Evolutionary conservation across 306 rosid species (phyloP).

Genomic region (Prunus salicina): DNA sequence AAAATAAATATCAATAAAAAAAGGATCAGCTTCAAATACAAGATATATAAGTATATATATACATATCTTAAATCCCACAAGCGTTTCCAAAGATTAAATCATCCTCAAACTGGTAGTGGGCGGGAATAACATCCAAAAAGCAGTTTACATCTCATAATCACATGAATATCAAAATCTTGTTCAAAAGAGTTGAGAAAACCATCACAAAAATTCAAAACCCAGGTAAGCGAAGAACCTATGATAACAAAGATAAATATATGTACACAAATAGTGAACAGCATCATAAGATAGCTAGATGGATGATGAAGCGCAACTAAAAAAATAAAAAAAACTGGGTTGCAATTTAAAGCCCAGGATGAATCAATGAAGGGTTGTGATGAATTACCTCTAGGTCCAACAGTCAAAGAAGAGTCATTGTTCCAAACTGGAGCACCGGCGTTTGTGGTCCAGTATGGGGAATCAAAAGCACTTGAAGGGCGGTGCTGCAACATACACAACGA

Average conservation of each 20-base stretch:
- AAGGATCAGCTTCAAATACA: not conserved
- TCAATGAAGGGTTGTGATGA: not conserved
- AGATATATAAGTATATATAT: not conserved
- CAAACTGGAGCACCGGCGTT: conserved; percentile 87
- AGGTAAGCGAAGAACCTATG: not conserved
- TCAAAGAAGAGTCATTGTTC: conserved; percentile 71
- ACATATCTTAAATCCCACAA: too few species aligned
- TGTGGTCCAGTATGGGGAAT: conserved; percentile 81
- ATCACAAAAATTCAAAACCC: not conserved
- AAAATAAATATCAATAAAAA: not conserved
- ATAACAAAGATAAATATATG: not conserved
- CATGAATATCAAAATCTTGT: not conserved
- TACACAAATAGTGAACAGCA: too few species aligned
- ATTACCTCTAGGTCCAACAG: conserved; percentile 74
- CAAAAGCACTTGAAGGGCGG: conserved; percentile 80
- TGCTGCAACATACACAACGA: conserved; percentile 38
- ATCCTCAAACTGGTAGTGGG: not conserved
- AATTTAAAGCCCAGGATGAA: too few species aligned
- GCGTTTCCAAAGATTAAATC: not conserved
- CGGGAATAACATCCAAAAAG: not conserved
- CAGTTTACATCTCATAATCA: not conserved
- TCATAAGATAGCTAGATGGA: not conserved
- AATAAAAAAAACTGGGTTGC: too few species aligned
- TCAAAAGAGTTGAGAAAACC: too few species aligned
- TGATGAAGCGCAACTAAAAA: not conserved